These are phyloP conservation scores for Plasmodium gaboni DNA, from an alignment of 169 alveolate species.

Conservation along the genomic window DNA sequence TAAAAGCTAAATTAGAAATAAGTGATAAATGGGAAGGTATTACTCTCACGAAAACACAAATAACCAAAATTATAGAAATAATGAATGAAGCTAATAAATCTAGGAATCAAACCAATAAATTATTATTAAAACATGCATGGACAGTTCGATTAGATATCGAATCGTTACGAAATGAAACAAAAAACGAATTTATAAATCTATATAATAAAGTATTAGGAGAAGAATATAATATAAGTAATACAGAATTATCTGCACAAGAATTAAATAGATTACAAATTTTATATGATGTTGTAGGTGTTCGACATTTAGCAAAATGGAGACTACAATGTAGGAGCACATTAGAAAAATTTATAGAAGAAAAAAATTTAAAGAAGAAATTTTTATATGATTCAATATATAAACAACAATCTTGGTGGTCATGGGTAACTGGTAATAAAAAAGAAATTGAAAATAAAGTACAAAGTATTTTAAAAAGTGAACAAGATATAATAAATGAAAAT, in stretches of 20 bases:
- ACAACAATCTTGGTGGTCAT: conserved; percentile 85
- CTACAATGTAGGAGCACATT: conserved; percentile 79
- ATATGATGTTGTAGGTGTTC: conserved; percentile 87
- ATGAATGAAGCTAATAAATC: conserved; percentile 82
- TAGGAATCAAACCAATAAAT: conserved; percentile 80
- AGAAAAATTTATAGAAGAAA: conserved; percentile 78
- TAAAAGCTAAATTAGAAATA: conserved; percentile 80
- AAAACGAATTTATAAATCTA: conserved; percentile 84
- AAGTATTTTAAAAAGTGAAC: conserved; percentile 72
- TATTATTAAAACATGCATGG: conserved; percentile 83
- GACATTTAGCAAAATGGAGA: conserved; percentile 90
- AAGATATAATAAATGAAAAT: conserved; percentile 75
- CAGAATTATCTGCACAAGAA: conserved; percentile 73
- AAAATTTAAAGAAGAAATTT: conserved; percentile 79
- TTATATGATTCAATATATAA: conserved; percentile 77
- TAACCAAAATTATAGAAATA: conserved; percentile 82
- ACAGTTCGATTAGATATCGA: conserved; percentile 86
- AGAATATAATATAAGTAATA: conserved; percentile 62
- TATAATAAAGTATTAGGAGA: conserved; percentile 82
- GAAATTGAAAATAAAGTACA: conserved; percentile 76
- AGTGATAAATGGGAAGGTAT: conserved; percentile 82
- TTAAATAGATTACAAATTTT: conserved; percentile 80
- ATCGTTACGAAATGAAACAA: conserved; percentile 83
- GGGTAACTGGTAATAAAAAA: conserved; percentile 81
- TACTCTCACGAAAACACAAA: conserved; percentile 83